These are phyloP conservation scores for Chaetomium cochliodes DNA, from an alignment of 495 filamentous ascomycete genomes.

Conservation along the genomic window DNA sequence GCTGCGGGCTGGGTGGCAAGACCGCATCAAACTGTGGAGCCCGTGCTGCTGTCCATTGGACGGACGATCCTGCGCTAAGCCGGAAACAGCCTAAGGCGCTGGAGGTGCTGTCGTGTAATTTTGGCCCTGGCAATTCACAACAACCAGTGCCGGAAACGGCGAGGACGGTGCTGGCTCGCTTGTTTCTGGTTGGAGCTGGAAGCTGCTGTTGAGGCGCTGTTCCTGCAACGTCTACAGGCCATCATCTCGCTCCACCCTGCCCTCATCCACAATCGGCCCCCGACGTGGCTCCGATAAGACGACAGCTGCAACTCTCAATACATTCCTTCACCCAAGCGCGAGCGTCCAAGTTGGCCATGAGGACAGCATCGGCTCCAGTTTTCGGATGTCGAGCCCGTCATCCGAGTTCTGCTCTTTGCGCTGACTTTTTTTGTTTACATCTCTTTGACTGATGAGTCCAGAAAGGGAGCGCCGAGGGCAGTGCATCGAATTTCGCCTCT, in stretches of 20 bases:
- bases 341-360: neutral
- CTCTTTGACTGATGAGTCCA: too few species aligned
- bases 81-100: constrained; percentile 21
- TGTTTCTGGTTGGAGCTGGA: constrained; percentile 22
- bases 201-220: constrained; percentile 18
- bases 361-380: neutral
- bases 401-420: neutral
- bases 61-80: constrained; percentile 19
- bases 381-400: neutral
- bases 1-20: constrained; percentile 37
- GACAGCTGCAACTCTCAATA: constrained; percentile 10
- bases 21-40: constrained; percentile 30
- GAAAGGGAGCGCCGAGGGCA: too few species aligned
- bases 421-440: constrained; percentile 5
- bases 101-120: constrained; percentile 38
- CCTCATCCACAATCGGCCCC: constrained; percentile 28
- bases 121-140: constrained; percentile 34
- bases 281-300: constrained; percentile 33
- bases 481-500: constrained; percentile 10
- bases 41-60: constrained; percentile 29
- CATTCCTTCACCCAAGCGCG: neutral
- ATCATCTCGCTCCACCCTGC: constrained; percentile 10
- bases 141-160: constrained; percentile 39
- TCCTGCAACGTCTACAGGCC: constrained; percentile 16
- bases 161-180: constrained; percentile 24